A percentile compares a stretch with the other conserved stretches of the same genome.
Conservation (phyloP, 148 eudicot genomes). For the Camellia granthamiana region DNA sequence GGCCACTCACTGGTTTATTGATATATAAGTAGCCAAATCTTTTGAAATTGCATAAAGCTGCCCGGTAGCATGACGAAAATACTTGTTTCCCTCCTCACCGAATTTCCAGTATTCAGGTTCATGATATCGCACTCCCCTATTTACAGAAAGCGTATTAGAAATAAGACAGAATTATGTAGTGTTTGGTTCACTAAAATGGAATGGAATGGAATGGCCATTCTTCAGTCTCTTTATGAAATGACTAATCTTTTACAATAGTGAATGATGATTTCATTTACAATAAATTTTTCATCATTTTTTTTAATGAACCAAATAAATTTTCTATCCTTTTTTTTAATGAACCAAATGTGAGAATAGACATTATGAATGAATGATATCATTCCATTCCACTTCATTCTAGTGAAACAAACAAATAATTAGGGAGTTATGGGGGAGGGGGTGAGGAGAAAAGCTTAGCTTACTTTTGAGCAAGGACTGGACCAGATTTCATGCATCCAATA, state of each 20-base stretch:
- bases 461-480: conserved; percentile 80
- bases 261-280: too few species aligned
- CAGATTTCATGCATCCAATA: conserved; percentile 88
- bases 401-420: too few species aligned
- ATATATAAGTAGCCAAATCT: conserved; percentile 57
- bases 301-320: too few species aligned
- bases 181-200: too few species aligned
- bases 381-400: too few species aligned
- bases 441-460: conserved; percentile 20
- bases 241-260: too few species aligned
- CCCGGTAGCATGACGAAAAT: conserved; percentile 74
- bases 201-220: too few species aligned
- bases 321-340: too few species aligned
- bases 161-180: neutral
- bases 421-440: neutral
- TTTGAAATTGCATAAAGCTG: conserved; percentile 67
- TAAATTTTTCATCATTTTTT: too few species aligned
- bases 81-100: conserved; percentile 67
- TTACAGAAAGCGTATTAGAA: conserved; percentile 18
- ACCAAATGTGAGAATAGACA: too few species aligned
- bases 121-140: conserved; percentile 69
- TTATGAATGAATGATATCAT: too few species aligned
- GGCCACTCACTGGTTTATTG: conserved; percentile 51
- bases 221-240: too few species aligned
- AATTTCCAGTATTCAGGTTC: conserved; percentile 81